Evolutionary conservation across 495 filamentous ascomycete species (phyloP).

Genomic region (Hypoxylon rickii): DNA sequence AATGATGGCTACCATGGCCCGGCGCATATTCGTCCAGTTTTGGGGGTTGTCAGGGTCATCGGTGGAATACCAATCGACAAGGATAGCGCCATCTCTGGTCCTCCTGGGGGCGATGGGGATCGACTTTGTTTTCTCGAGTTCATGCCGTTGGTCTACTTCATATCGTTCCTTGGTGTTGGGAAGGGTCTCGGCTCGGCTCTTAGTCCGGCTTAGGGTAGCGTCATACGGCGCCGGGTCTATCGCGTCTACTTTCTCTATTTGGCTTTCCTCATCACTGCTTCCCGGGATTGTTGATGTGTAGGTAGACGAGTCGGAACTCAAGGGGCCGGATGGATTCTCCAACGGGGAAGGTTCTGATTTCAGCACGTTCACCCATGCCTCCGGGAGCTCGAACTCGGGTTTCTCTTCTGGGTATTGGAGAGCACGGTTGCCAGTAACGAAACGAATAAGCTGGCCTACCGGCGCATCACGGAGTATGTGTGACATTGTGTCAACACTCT

Average conservation of each 20-base stretch:
- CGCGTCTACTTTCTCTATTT: slow-evolving; percentile 20
- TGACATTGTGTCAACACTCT: slow-evolving; percentile 3
- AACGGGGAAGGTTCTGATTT: slow-evolving; percentile 22
- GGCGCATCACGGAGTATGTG: slow-evolving; percentile 56
- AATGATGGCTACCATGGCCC: slow-evolving; percentile 50
- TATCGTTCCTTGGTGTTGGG: slow-evolving; percentile 46
- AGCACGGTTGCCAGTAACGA: slow-evolving; percentile 51
- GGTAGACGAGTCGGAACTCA: slow-evolving; percentile 13
- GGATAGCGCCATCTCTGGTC: slow-evolving; percentile 53
- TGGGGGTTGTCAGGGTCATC: slow-evolving; percentile 61
- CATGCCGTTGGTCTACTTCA: slow-evolving; percentile 48
- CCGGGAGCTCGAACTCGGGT: slow-evolving; percentile 54
- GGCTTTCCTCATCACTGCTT: slow-evolving; percentile 45
- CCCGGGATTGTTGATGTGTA: slow-evolving; percentile 32
- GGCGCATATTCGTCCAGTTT: slow-evolving; percentile 53
- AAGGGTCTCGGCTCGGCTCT: slow-evolving; percentile 38
- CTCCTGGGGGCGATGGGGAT: slow-evolving; percentile 51
- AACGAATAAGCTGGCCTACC: slow-evolving; percentile 58
- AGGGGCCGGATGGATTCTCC: slow-evolving; percentile 10
- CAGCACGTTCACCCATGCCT: slow-evolving; percentile 47
- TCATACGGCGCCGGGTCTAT: slow-evolving; percentile 52
- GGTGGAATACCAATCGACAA: slow-evolving; percentile 62
- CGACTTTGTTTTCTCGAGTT: slow-evolving; percentile 50
- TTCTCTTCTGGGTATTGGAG: slow-evolving; percentile 61
- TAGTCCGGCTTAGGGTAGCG: slow-evolving; percentile 53